Evolutionary conservation across 768 basidiomycete genomes (phyloP).

Genomic region (Nevesoporus exiguus): DNA sequence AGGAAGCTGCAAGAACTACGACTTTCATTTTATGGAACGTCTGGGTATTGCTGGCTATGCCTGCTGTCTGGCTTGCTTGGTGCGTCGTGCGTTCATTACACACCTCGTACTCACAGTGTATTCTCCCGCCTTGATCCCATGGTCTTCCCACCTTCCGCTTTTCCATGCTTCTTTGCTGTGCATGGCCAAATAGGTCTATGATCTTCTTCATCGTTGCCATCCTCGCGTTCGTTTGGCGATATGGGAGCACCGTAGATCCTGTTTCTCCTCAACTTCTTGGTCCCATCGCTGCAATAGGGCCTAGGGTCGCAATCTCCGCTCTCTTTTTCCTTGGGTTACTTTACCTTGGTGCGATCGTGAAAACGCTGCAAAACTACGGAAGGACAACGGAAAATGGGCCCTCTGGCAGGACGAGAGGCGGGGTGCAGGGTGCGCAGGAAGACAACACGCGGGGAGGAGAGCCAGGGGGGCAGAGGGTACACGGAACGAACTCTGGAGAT

Average conservation of each 20-base stretch:
- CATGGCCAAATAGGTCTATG: constrained; percentile 49
- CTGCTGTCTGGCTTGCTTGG: constrained; percentile 71
- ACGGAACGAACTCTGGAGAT: not conserved
- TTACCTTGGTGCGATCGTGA: constrained; percentile 59
- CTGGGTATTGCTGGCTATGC: constrained; percentile 65
- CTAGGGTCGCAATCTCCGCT: constrained; percentile 53
- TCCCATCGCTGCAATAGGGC: constrained; percentile 40
- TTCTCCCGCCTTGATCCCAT: not conserved
- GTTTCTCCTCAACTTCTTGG: constrained; percentile 35
- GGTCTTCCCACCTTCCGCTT: not conserved
- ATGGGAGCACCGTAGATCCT: constrained; percentile 46
- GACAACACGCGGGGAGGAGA: not conserved
- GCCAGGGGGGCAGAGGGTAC: constrained; percentile 4
- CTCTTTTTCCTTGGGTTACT: constrained; percentile 57
- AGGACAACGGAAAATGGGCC: not conserved
- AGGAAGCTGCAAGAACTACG: constrained; percentile 58
- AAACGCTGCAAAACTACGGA: constrained; percentile 61
- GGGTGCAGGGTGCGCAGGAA: not conserved
- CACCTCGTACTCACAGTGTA: not conserved
- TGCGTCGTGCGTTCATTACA: constrained; percentile 20
- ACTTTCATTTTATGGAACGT: constrained; percentile 59
- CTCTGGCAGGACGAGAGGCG: not conserved
- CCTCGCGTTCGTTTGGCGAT: constrained; percentile 64
- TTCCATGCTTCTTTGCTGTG: not conserved
- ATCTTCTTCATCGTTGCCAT: constrained; percentile 61